Conservation (phyloP, 1,284 basidiomycete species). For the Singerocomus inundabilis region DNA sequence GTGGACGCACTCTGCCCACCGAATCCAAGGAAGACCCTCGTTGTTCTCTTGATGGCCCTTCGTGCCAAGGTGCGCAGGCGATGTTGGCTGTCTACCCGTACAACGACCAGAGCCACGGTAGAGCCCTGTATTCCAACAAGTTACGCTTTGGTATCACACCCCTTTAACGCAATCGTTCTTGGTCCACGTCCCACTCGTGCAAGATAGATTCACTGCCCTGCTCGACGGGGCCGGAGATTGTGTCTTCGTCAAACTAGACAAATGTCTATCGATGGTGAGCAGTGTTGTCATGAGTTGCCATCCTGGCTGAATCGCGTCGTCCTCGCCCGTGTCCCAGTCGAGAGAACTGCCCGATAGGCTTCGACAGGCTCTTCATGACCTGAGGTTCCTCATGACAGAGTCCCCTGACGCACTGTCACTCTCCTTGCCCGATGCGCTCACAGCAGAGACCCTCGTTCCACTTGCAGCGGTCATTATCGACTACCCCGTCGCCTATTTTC, state of each 20-base stretch:
- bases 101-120: background rate
- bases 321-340: slow-evolving; percentile 10
- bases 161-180: slow-evolving; percentile 47
- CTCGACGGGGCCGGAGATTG: slow-evolving; percentile 8
- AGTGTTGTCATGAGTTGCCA: background rate
- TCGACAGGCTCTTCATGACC: slow-evolving; percentile 9
- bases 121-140: slow-evolving; percentile 33
- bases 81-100: background rate
- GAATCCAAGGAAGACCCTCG: slow-evolving; percentile 19
- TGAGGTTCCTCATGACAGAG: slow-evolving; percentile 26
- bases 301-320: background rate
- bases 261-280: slow-evolving; percentile 23
- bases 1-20: slow-evolving; percentile 26
- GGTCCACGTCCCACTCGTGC: slow-evolving; percentile 33
- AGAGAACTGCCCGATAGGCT: slow-evolving; percentile 13
- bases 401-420: slow-evolving; percentile 17
- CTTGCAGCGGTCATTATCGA: slow-evolving; percentile 56
- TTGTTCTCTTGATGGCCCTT: slow-evolving; percentile 17
- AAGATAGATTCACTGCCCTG: slow-evolving; percentile 8
- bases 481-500: slow-evolving; percentile 56
- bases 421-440: slow-evolving; percentile 26
- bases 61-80: slow-evolving; percentile 26
- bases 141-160: slow-evolving; percentile 42
- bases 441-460: slow-evolving; percentile 37
- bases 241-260: slow-evolving; percentile 24